phyloP scores from a whole-genome alignment of 2,329 filamentous ascomycete species.

The Arthrobotrys iridis region DNA sequence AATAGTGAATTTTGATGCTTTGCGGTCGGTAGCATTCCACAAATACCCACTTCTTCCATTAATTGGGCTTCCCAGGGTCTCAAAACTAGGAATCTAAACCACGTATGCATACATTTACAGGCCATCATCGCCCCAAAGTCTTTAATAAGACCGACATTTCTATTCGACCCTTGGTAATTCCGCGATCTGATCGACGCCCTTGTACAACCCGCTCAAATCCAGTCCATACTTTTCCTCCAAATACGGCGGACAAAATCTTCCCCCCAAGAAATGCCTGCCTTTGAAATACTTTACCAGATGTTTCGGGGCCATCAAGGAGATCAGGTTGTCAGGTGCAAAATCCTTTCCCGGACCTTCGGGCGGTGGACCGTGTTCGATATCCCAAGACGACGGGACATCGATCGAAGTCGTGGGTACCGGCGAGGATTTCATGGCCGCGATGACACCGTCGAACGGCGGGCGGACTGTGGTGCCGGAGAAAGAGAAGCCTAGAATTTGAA shows the following conservation, averaged over 20 bases:
- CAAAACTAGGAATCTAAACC: not conserved
- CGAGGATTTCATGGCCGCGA: slow-evolving; percentile 77
- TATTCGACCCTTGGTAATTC: slow-evolving; percentile 19
- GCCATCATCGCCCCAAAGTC: not conserved
- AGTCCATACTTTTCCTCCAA: slow-evolving; percentile 88
- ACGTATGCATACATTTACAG: no score
- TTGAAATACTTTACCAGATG: slow-evolving; percentile 84
- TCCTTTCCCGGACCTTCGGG: slow-evolving; percentile 76
- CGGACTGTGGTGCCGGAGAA: slow-evolving; percentile 85
- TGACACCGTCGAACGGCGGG: slow-evolving; percentile 87
- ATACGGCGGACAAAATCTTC: slow-evolving; percentile 80
- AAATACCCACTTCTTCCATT: no score
- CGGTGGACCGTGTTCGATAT: slow-evolving; percentile 87
- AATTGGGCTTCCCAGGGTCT: no score
- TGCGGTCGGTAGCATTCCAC: no score
- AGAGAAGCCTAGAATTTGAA: slow-evolving; percentile 74
- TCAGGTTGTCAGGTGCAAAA: slow-evolving; percentile 81
- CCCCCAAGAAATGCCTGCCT: slow-evolving; percentile 91
- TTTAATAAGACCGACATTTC: no score
- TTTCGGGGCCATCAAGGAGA: slow-evolving; percentile 93
- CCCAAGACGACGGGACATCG: slow-evolving; percentile 93
- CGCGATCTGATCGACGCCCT: slow-evolving; percentile 37
- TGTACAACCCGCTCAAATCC: slow-evolving; percentile 67
- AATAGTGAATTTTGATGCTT: no score
- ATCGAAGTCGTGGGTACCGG: slow-evolving; percentile 83